A percentile compares a stretch with the other conserved stretches of the same genome.
These are phyloP conservation scores for Batrachochytrium dendrobatidis DNA, from an alignment of 371 early-diverging fungal species.

Conservation along the genomic window DNA sequence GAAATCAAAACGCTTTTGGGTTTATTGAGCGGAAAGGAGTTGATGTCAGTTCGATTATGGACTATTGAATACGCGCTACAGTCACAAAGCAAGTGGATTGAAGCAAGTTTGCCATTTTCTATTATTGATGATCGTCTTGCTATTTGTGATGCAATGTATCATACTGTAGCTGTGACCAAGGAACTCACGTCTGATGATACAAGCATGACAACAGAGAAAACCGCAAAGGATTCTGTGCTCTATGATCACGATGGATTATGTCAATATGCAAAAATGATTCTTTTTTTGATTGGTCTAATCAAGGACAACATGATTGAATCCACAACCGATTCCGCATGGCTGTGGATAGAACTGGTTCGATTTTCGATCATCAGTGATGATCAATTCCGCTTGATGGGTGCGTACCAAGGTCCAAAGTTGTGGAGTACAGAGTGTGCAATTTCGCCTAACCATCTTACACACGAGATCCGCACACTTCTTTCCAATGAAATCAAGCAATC, in stretches of 20 bases:
- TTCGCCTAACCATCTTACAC: conserved; percentile 2
- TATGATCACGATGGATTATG: conserved; percentile 13
- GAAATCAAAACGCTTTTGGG: not conserved
- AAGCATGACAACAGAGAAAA: not conserved
- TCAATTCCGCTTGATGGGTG: too few species aligned
- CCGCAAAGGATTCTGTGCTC: not conserved
- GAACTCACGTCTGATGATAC: not conserved
- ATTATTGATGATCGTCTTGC: not conserved
- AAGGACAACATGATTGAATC: conserved; percentile 7
- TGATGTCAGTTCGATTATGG: not conserved
- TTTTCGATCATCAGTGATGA: conserved; percentile 5
- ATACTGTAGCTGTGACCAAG: not conserved
- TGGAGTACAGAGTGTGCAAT: conserved; percentile 5
- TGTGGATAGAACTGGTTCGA: conserved; percentile 8
- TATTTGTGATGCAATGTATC: not conserved
- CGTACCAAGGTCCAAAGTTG: too few species aligned
- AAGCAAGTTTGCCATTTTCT: not conserved
- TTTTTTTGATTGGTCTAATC: conserved; percentile 9
- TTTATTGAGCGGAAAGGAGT: not conserved
- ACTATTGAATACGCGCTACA: not conserved
- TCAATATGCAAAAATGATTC: conserved; percentile 4
- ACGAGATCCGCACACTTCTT: conserved; percentile 7
- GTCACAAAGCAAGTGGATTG: not conserved
- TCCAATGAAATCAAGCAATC: not conserved
- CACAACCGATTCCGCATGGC: not conserved